phyloP scores from a whole-genome alignment of 169 alveolate species.

The Cryptosporidium meleagridis region DNA sequence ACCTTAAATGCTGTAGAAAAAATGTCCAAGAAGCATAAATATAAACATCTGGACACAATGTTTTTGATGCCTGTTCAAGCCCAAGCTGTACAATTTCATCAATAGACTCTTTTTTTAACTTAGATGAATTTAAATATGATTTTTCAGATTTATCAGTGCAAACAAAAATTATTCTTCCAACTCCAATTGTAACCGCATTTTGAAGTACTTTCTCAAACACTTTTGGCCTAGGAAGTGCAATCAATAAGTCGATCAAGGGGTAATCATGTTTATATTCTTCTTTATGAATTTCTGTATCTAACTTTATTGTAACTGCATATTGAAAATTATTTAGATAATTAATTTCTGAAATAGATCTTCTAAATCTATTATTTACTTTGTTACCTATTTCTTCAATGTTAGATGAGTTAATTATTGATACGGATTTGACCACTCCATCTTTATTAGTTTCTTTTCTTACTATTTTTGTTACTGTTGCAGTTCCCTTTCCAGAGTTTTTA shows the following conservation, averaged over 20 bases:
- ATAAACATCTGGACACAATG: constrained; percentile 60
- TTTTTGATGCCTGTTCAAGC: constrained; percentile 63
- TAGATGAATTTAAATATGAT: constrained; percentile 77
- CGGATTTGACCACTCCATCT: not conserved
- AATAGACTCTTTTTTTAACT: constrained; percentile 65
- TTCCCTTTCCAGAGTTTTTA: constrained; percentile 66
- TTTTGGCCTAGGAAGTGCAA: constrained; percentile 85
- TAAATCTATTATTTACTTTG: not conserved
- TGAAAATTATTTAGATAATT: not conserved
- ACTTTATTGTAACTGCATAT: constrained; percentile 9
- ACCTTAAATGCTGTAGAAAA: constrained; percentile 41
- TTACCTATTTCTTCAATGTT: not conserved
- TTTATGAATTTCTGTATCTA: constrained; percentile 51
- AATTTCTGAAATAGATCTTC: constrained; percentile 34
- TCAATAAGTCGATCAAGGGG: constrained; percentile 80
- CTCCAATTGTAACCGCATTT: constrained; percentile 81
- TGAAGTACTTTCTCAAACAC: constrained; percentile 77
- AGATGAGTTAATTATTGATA: not conserved
- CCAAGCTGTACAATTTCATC: constrained; percentile 57
- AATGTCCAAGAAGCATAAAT: constrained; percentile 62
- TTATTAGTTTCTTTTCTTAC: not conserved
- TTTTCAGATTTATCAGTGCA: constrained; percentile 82
- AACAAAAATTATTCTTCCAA: constrained; percentile 79
- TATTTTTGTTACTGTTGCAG: constrained; percentile 44
- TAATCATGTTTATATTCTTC: constrained; percentile 12